Evolutionary conservation across 2,329 filamentous ascomycete species (phyloP), one percentile per base, ranked within the genome.

Genomic region (Penicillium sp.): DNA sequence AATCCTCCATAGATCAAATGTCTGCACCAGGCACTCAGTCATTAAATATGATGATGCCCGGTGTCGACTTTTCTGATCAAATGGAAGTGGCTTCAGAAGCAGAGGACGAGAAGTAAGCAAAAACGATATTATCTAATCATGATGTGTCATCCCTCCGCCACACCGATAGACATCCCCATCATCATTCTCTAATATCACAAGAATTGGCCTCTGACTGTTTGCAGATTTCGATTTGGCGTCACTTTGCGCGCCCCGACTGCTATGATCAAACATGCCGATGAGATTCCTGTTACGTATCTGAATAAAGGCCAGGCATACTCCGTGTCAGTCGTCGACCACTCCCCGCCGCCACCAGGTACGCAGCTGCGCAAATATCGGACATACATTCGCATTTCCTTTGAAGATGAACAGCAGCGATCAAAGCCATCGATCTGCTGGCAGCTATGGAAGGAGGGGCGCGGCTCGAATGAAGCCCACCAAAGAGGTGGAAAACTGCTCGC

Each of bases 271-370:
- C 86, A 91, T 60, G 75, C 85, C 1, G 89, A 95, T 59, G 93
- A 97, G 71, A 95, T 97, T 23, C 94, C 94, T 0, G 85, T 97
- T n/a, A 97, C 93, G 0, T 99, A 99, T 69, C 82, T 99, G 18
- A 99, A 99, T 77, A 97, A 97, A 74, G 92, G 93, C 23, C 93
- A 97, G 70, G 90, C 91, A 16, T 99, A 99, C 71, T 89, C 90
- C 0, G 79, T 99, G 18, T 89, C 89, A 2, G 83, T 99, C 26
- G 79, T 89, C 47, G 94, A 99, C 68, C 94, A 89, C 0, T 79
- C 80, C 5, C 83, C 88, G 1, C 78, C 81, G 1, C 74, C 86
- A 4, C 80, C 83, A 2, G 76, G 82, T 33, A 71, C 77, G 0
- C 81, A 81, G 4, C 86, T 85, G 8, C 79, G 87, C 14, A 88